These are phyloP conservation scores for Gaultheria prostrata DNA, from an alignment of 148 eudicot genomes.

Conservation along the genomic window DNA sequence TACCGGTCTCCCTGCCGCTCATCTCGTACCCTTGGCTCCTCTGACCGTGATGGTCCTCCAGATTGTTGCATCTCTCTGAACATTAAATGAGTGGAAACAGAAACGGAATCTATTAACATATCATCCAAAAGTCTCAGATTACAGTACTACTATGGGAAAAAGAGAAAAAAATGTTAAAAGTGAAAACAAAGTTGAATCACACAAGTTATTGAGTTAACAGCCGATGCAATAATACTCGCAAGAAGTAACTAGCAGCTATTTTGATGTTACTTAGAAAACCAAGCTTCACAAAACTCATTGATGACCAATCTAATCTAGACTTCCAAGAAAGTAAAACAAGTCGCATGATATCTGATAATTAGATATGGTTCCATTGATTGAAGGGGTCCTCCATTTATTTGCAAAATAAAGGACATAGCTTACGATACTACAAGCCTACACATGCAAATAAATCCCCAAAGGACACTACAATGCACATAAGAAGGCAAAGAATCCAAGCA, in stretches of 20 bases:
- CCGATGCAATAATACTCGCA: background rate
- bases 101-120: background rate
- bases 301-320: background rate
- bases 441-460: background rate
- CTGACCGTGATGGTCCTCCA: slow-evolving; percentile 70
- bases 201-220: background rate
- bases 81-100: slow-evolving; percentile 16
- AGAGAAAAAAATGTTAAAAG: background rate
- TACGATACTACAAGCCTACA: background rate
- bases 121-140: background rate
- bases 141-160: background rate
- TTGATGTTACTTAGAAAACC: background rate
- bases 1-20: slow-evolving; percentile 62
- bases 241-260: background rate
- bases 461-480: background rate
- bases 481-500: background rate
- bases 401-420: too few relatives aligned
- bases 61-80: slow-evolving; percentile 68
- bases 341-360: background rate
- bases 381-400: slow-evolving; percentile 3
- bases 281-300: background rate
- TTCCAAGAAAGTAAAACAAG: background rate
- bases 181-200: slow-evolving; percentile 1
- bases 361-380: background rate
- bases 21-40: slow-evolving; percentile 79